A percentile compares a stretch with the other conserved stretches of the same genome.
Evolutionary conservation across 176 grass and related monocot genomes (phyloP).

Genomic region (Raddia guianensis): DNA sequence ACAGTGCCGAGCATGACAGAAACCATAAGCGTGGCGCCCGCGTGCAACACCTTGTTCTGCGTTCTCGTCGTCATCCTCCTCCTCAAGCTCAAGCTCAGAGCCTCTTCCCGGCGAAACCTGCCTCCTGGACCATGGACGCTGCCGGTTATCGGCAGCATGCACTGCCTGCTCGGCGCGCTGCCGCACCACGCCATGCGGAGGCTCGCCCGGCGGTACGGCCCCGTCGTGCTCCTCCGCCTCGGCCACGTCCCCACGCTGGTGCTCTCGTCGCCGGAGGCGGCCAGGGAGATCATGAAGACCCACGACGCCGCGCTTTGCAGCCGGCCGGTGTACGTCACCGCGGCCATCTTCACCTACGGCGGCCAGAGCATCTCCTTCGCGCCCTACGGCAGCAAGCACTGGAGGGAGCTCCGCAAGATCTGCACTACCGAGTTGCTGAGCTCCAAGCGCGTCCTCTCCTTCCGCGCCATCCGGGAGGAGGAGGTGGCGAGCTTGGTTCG

Average conservation of each 20-base stretch:
- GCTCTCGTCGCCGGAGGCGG: constrained; percentile 52
- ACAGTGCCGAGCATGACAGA: background rate
- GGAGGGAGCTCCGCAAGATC: constrained; percentile 55
- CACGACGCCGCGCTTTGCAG: constrained; percentile 50
- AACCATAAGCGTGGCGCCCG: background rate
- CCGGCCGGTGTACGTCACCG: constrained; percentile 37
- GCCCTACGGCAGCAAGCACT: constrained; percentile 34
- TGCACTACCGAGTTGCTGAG: constrained; percentile 49
- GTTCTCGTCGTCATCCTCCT: background rate
- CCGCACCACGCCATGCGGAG: constrained; percentile 52
- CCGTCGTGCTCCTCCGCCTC: constrained; percentile 48
- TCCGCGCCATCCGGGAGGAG: constrained; percentile 44
- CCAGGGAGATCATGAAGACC: constrained; percentile 59
- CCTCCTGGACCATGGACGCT: constrained; percentile 47
- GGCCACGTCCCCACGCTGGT: constrained; percentile 54
- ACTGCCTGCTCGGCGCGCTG: constrained; percentile 45
- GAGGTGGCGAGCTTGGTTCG: constrained; percentile 32
- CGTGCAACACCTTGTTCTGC: constrained; percentile 15
- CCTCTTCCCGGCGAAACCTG: background rate
- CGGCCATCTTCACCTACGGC: constrained; percentile 39
- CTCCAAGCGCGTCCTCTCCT: constrained; percentile 46
- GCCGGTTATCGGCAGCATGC: constrained; percentile 52
- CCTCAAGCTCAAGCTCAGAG: background rate
- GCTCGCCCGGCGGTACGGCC: constrained; percentile 39
- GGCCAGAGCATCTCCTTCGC: constrained; percentile 43